Percentiles rank a stretch among this genome's conserved stretches.
Conservation (phyloP, 2,329 filamentous ascomycete genomes). For the Decorospora gaudefroyi region DNA sequence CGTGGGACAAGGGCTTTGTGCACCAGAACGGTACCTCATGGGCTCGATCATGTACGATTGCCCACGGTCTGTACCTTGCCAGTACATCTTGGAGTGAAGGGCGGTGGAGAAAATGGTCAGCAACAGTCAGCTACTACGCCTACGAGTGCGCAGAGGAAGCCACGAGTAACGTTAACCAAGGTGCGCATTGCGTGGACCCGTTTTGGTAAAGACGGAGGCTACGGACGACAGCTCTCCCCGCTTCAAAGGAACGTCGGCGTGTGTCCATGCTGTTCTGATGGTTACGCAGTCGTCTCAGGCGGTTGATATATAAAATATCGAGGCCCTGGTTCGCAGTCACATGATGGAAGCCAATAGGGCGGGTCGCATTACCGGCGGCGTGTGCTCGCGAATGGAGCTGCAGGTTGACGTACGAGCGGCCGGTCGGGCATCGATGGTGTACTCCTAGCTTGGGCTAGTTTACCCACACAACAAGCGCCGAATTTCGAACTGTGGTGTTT, state of each 20-base stretch:
- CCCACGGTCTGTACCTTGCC: neutral
- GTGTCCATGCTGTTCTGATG: neutral
- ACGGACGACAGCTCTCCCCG: too few species aligned
- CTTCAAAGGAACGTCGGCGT: too few species aligned
- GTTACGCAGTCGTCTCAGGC: slow-evolving; percentile 3
- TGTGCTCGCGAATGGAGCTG: slow-evolving; percentile 20
- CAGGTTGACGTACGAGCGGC: slow-evolving; percentile 36
- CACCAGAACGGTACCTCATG: neutral
- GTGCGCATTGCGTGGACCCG: neutral
- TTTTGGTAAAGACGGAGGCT: neutral
- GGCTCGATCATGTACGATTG: neutral
- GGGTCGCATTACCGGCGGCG: slow-evolving; percentile 10
- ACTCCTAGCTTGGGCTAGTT: slow-evolving; percentile 21
- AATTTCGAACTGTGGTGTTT: slow-evolving; percentile 17
- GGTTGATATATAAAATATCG: slow-evolving; percentile 5
- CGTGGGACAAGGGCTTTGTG: slow-evolving; percentile 13
- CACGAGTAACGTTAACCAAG: too few species aligned
- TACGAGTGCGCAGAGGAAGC: neutral
- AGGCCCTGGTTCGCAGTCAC: slow-evolving; percentile 18
- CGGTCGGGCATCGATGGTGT: slow-evolving; percentile 14
- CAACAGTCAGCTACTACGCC: neutral
- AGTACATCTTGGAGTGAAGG: too few species aligned
- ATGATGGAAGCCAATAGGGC: slow-evolving; percentile 22
- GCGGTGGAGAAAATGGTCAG: neutral
- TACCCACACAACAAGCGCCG: slow-evolving; percentile 19